Conservation (phyloP, 2,329 filamentous ascomycete species). For the Cercospora berteroae region DNA sequence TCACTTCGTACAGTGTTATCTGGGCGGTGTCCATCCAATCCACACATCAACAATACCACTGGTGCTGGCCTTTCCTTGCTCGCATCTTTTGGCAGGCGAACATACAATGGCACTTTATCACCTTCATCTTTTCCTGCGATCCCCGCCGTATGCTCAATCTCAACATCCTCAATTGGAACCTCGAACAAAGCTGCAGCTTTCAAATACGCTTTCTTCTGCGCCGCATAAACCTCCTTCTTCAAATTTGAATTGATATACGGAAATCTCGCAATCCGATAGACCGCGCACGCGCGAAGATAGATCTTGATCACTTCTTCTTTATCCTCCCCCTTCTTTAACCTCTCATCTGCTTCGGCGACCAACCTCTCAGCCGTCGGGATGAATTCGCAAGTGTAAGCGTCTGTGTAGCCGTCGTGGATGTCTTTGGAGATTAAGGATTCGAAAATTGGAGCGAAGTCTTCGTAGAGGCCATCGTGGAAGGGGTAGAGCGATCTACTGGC, state of each 20-base stretch:
- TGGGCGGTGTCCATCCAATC: conserved; percentile 62
- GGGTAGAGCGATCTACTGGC: conserved; percentile 35
- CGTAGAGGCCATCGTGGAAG: conserved; percentile 35
- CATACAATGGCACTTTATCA: conserved; percentile 41
- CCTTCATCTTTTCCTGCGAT: conserved; percentile 35
- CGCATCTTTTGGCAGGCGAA: conserved; percentile 38
- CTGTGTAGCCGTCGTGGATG: conserved; percentile 42
- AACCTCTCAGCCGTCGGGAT: conserved; percentile 37
- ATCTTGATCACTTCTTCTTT: conserved; percentile 34
- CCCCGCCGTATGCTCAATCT: conserved; percentile 42
- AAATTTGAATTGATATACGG: conserved; percentile 40
- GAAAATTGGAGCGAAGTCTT: conserved; percentile 43
- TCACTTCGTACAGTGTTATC: conserved; percentile 61
- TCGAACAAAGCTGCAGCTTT: conserved; percentile 39
- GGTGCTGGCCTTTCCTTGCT: conserved; percentile 41
- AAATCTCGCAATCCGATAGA: conserved; percentile 40
- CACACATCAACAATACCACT: conserved; percentile 58
- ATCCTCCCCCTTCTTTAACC: conserved; percentile 27
- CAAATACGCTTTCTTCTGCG: conserved; percentile 41
- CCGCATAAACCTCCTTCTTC: conserved; percentile 37
- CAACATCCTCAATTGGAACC: conserved; percentile 40
- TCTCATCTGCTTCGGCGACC: conserved; percentile 33
- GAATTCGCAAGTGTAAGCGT: conserved; percentile 40
- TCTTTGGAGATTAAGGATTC: conserved; percentile 37
- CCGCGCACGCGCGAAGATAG: conserved; percentile 39